Conservation (phyloP, 2,329 filamentous ascomycete genomes). For the Delphinella strobiligena region DNA sequence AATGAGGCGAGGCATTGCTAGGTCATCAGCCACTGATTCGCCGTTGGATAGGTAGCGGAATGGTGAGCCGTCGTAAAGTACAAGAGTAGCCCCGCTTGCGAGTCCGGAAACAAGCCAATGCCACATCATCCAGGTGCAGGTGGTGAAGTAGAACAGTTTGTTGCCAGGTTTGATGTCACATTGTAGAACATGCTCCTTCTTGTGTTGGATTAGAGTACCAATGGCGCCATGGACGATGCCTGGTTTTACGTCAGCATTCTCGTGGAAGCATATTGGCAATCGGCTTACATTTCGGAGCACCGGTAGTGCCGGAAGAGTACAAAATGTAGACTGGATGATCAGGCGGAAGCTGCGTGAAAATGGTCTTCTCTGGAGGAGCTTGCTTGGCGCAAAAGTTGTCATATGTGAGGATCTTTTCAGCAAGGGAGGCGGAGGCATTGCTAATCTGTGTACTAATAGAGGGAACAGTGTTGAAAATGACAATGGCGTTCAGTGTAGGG, state of each 20-base stretch:
- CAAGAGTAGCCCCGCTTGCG: constrained; percentile 66
- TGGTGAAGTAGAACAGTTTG: constrained; percentile 85
- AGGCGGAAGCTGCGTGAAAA: constrained; percentile 66
- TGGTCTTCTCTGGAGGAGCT: constrained; percentile 11
- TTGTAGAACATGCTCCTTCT: constrained; percentile 88
- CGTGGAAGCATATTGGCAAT: too few species aligned
- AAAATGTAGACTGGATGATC: constrained; percentile 89
- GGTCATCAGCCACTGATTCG: constrained; percentile 50
- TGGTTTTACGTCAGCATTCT: too few species aligned
- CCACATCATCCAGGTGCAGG: constrained; percentile 98
- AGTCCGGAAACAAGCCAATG: constrained; percentile 88
- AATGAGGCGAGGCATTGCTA: constrained; percentile 73
- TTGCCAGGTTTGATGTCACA: constrained; percentile 64
- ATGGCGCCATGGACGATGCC: constrained; percentile 84
- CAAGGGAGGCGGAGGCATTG: constrained; percentile 4
- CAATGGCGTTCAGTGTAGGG: constrained; percentile 53
- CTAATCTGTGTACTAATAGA: constrained; percentile 2
- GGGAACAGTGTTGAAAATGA: constrained; percentile 46
- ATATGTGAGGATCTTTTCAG: constrained; percentile 25
- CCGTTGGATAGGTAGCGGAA: constrained; percentile 47
- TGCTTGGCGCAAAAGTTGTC: constrained; percentile 29
- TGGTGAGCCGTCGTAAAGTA: constrained; percentile 87
- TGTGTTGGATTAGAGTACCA: constrained; percentile 88
- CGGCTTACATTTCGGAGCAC: constrained; percentile 78
- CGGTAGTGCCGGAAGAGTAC: constrained; percentile 86